Base-by-base conservation (phyloP, 257 asterid genomes). In the Sherardia arvensis region DNA sequence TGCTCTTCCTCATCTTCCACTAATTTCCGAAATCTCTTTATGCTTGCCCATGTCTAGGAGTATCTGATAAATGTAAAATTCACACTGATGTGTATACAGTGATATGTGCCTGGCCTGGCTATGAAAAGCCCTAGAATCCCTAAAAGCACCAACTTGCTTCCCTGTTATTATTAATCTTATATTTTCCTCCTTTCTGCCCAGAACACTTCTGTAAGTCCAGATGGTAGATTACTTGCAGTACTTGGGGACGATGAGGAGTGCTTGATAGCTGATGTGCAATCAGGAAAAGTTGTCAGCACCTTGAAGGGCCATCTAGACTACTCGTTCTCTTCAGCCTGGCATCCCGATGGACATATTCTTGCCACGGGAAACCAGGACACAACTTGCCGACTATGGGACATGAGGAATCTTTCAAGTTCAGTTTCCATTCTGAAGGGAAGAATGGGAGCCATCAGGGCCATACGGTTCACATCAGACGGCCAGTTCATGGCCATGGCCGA, bases 361-460 rank as follows among this genome's bases (percentile, higher is more conserved):
- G 97, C 97, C 8, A 89, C 97, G 0, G 97, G 97, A 38, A 89
- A 89, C 73, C 95, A 89, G 73, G 97, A 89, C 66, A 87, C 83
- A 1, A 87, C 94, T 18, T 87, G 97, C 84, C 75, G 97, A 59
- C 62, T 89, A 53, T 87, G 97, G 97, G 97, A 90, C 60, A 62
- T 85, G 49, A 80, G 97, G 61, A 90, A 90, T 66, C 69, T 83
- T 1, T 85, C 95, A 0, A 78, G 78, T 49, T 87, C 97, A 0
- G 56, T 85, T 0, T 77, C 80, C 0, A 84, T 81, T 4, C 89
- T 90, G 34, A 83, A 79, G 62, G 97, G 95, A 27, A 73, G 91
- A 45, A 85, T 85, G 80, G 96, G 96, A 0, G 89, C 96, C 1
- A 83, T 88, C 66, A 76, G 96, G 71, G 75, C 79, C 45, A 63